Base-by-base conservation (phyloP, 441 rosid species). In the Sinapis alba region DNA sequence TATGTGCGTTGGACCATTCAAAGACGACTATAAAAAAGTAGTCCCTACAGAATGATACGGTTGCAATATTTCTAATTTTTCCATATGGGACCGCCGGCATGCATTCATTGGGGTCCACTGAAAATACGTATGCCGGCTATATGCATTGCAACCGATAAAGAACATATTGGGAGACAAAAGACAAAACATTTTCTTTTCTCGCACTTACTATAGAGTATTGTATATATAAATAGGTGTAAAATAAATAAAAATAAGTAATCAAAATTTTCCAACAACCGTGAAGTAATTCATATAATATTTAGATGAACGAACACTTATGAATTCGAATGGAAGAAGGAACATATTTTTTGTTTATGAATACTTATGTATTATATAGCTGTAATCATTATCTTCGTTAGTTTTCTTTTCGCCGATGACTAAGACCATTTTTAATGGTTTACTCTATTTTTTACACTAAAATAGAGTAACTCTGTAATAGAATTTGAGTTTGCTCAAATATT, bases 1-100 rank as follows among this genome's bases (percentile, higher is more conserved):
- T 6, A n/a, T 56, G 18, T 56, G 61, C 34, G 47, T 76, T 78
- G 86, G 83, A 80, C 83, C 81, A 81, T 84, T 75, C 79, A 79
- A 81, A 80, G 68, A 27, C 45, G 20, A 47, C 65, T 15, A 15
- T 13, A 20, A 74, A 43, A n/a, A 65, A 0, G 38, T 3, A 26
- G 79, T 67, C 5, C 85, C 85, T 64, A 76, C 61, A 67, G 34
- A 62, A 60, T 69, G 53, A 50, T 41, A 38, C 59, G 74, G 65
- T 2, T 15, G 50, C 45, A 71, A 83, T 76, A 38, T 65, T 75
- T 65, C 76, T 72, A 19, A 18, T 50, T 75, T 75, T 66, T 63
- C 50, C 32, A 8, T 60, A 15, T 72, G 73, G 82, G 81, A 54
- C 74, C 80, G 24, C 75, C 12, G 11, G 79, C 80, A 80, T 76